Evolutionary conservation across 371 early-diverging fungal species (phyloP).

Genomic region (Syncephalastrum sp.): DNA sequence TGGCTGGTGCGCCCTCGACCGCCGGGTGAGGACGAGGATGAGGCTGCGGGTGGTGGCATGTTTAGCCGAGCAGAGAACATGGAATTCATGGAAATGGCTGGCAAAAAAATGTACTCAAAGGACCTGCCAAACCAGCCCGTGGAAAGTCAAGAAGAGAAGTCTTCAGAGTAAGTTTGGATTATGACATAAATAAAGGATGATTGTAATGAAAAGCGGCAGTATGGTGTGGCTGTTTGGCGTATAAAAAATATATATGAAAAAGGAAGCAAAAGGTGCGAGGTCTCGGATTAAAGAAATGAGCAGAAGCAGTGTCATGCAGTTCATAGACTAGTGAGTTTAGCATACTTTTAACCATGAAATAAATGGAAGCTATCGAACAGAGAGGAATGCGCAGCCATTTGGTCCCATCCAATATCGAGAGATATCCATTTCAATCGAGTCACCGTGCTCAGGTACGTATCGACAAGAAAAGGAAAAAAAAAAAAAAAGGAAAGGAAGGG

Average conservation of each 20-base stretch:
- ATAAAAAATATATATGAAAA: not conserved
- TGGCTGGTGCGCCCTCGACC: conserved; percentile 64
- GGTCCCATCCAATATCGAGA: too few relatives aligned
- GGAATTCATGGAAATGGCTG: conserved; percentile 86
- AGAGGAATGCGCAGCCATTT: too few relatives aligned
- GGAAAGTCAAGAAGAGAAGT: not conserved
- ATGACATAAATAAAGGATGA: not conserved
- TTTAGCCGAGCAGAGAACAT: conserved; percentile 72
- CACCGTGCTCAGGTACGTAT: too few relatives aligned
- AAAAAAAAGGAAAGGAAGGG: not conserved
- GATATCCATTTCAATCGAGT: too few relatives aligned
- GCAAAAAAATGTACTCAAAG: conserved; percentile 78
- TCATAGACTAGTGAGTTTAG: too few relatives aligned
- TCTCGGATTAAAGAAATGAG: conserved; percentile 8
- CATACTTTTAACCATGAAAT: too few relatives aligned
- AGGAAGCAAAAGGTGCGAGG: not conserved
- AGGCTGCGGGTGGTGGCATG: conserved; percentile 54
- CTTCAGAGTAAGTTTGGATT: not conserved
- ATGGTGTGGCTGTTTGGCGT: not conserved
- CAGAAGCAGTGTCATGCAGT: too few relatives aligned
- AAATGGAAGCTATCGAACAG: too few relatives aligned
- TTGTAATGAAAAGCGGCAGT: conserved; percentile 1
- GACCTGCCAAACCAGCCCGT: conserved; percentile 34
- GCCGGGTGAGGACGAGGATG: conserved; percentile 55
- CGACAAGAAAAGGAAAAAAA: conserved; percentile 9